Evolutionary conservation across 345 rosid genomes (phyloP), one percentile per base, ranked within the genome.

Genomic region (Odontarrhena argentea): DNA sequence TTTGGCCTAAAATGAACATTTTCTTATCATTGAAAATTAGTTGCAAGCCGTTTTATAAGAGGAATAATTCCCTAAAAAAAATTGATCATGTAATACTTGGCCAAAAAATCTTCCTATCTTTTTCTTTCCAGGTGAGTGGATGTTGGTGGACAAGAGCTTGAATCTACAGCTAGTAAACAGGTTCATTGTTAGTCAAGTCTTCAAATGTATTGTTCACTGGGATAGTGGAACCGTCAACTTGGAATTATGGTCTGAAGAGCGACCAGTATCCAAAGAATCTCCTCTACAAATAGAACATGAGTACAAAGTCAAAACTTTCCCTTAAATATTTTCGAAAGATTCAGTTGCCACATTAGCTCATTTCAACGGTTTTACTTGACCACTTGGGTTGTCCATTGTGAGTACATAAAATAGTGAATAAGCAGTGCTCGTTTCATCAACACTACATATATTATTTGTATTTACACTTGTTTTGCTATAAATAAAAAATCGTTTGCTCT

Each of bases 241-340:
- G 77, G 98, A 87, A 86, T 80, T 92, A 9, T 89, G 90, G 98
- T 92, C 98, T 3, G 96, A 84, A 77, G 90, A 87, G 6, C 73
- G 96, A 71, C 96, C 96, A 7, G 91, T 87, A 57, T 89, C 98
- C 9, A 84, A 78, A 63, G 83, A 82, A 50, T 77, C 89, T 9
- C 87, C 93, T 46, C 74, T 89, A 15, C 78, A 36, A 32, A 65
- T 92, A 35, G 85, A 74, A 47, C 98, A 89, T 14, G 71, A 74
- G 47, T 92, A 92, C 15, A 83, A 89, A 81, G 95, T 86, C 47
- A 56, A 47, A 24, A 74, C 36, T 54, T 58, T 68, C 65, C 11
- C 30, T 38, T 81, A 79, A 49, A 49, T n/a, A n/a, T n/a, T n/a
- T n/a, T n/a, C n/a, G n/a, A n/a, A n/a, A n/a, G n/a, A n/a, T n/a